Conservation (phyloP, 192 early-diverging fungal species). For the Umbelopsis sp. region DNA sequence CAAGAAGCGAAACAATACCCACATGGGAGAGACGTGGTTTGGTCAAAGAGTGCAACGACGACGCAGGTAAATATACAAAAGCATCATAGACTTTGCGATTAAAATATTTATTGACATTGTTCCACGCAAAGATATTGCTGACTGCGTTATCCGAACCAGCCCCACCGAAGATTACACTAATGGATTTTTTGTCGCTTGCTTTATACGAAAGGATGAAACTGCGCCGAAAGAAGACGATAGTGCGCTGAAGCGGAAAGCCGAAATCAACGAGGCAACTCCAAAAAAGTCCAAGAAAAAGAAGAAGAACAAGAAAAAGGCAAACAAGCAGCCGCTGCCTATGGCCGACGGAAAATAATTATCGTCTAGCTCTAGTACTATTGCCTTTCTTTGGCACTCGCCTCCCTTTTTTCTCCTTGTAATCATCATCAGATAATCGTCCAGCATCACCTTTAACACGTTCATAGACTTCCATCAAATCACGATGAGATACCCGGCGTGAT, state of each 20-base stretch:
- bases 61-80: constrained; percentile 34
- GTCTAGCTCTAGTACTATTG: constrained; percentile 27
- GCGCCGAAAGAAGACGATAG: background rate
- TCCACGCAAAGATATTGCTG: constrained; percentile 49
- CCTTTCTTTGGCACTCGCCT: constrained; percentile 28
- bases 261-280: background rate
- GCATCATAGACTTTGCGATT: background rate
- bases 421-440: constrained; percentile 25
- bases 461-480: constrained; percentile 60
- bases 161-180: constrained; percentile 85
- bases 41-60: constrained; percentile 44
- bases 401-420: constrained; percentile 27
- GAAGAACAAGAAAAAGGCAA: constrained; percentile 18
- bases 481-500: constrained; percentile 50
- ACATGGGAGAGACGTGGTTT: constrained; percentile 83
- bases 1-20: constrained; percentile 66
- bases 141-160: constrained; percentile 71
- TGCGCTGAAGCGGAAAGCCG: constrained; percentile 4
- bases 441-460: constrained; percentile 47
- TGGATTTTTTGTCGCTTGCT: constrained; percentile 97
- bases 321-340: constrained; percentile 12
- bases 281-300: constrained; percentile 19
- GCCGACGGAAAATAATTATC: constrained; percentile 26
- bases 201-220: constrained; percentile 59
- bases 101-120: background rate